Evolutionary conservation across 2,329 filamentous ascomycete genomes (phyloP).

Genomic region (Cylindrodendrum hubeiense): DNA sequence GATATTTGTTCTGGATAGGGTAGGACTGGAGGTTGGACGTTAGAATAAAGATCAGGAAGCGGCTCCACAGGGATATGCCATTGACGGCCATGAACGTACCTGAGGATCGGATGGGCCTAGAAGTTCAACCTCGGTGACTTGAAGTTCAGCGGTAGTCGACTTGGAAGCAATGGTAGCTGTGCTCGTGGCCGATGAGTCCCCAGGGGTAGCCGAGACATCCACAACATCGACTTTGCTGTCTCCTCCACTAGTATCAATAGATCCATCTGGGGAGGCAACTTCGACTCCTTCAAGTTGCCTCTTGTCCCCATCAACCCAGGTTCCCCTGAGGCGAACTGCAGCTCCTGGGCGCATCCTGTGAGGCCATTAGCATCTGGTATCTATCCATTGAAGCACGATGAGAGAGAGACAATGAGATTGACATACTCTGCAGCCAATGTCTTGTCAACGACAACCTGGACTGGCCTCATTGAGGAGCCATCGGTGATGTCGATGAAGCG

Average conservation of each 20-base stretch:
- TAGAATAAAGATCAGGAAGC: conserved; percentile 1
- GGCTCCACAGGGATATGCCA: neutral
- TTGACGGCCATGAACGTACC: conserved; percentile 62
- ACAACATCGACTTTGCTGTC: neutral
- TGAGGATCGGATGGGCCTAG: conserved; percentile 84
- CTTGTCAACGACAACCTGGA: conserved; percentile 86
- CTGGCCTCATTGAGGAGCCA: conserved; percentile 81
- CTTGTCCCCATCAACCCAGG: conserved; percentile 67
- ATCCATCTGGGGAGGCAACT: conserved; percentile 12
- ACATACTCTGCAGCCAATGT: conserved; percentile 79
- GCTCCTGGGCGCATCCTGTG: conserved; percentile 83
- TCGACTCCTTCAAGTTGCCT: conserved; percentile 7
- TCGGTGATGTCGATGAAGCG: conserved; percentile 90
- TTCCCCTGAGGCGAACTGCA: conserved; percentile 81
- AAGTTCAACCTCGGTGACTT: conserved; percentile 76
- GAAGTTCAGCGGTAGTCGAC: conserved; percentile 70
- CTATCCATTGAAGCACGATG: conserved; percentile 2
- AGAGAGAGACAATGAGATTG: conserved; percentile 29
- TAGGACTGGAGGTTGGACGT: conserved; percentile 72
- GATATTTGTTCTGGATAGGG: conserved; percentile 97
- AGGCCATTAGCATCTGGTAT: conserved; percentile 43
- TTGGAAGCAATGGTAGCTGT: conserved; percentile 11
- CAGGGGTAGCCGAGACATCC: conserved; percentile 8
- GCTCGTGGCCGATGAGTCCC: neutral
- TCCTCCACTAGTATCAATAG: neutral